phyloP scores from a whole-genome alignment of 2,329 filamentous ascomycete genomes.

The Microsporum audouinii region DNA sequence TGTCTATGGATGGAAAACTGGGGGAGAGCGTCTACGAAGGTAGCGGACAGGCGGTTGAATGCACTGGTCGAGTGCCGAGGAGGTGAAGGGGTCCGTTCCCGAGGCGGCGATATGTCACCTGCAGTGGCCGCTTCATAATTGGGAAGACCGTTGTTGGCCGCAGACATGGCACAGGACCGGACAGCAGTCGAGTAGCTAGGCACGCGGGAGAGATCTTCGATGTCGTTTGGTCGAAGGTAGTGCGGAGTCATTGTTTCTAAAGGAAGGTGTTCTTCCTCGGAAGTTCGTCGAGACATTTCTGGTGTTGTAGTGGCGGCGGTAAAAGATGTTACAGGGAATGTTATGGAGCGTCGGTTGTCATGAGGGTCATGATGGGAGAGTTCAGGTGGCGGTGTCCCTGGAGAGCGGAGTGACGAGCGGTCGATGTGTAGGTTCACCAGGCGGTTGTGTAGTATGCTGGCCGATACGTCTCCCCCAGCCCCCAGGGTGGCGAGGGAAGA shows the following conservation, averaged over 20 bases:
- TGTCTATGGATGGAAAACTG: background rate
- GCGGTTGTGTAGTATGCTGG: slow-evolving; percentile 59
- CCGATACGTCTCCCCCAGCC: slow-evolving; percentile 41
- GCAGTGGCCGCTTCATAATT: slow-evolving; percentile 47
- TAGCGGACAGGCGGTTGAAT: background rate
- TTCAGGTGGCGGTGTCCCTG: background rate
- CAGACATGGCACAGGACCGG: slow-evolving; percentile 46
- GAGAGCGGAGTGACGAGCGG: background rate
- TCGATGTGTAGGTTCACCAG: slow-evolving; percentile 40
- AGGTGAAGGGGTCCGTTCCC: background rate
- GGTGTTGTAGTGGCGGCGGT: slow-evolving; percentile 18
- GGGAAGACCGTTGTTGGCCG: slow-evolving; percentile 45
- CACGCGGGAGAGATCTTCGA: slow-evolving; percentile 58
- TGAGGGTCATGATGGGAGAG: background rate
- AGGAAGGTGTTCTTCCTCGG: slow-evolving; percentile 38
- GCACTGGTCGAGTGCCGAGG: background rate
- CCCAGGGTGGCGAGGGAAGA: slow-evolving; percentile 40
- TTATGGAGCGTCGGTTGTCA: background rate
- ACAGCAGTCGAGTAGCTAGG: slow-evolving; percentile 69
- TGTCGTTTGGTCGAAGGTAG: slow-evolving; percentile 39
- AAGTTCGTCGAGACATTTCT: slow-evolving; percentile 35
- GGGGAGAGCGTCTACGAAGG: background rate
- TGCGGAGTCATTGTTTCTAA: slow-evolving; percentile 34
- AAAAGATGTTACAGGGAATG: slow-evolving; percentile 3
- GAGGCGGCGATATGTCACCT: slow-evolving; percentile 4